A percentile compares a stretch with the other conserved stretches of the same genome.
Evolutionary conservation across 1,284 basidiomycete genomes (phyloP).

Genomic region (Cryptococcus maquisensis): DNA sequence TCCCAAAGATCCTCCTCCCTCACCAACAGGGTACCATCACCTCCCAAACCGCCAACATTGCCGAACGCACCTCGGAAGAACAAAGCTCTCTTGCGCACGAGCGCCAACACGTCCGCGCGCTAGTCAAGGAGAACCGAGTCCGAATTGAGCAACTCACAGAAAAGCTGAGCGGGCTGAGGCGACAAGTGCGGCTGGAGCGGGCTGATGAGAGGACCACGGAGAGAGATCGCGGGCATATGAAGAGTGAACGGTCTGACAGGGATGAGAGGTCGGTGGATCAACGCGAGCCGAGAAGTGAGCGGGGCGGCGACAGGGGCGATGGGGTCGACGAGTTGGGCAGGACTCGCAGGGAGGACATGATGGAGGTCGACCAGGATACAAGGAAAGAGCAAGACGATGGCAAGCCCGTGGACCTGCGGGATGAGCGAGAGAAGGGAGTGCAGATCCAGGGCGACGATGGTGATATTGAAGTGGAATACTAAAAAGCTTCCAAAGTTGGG

Average conservation of each 20-base stretch:
- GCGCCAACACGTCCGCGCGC: conserved; percentile 17
- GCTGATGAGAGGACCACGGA: not conserved
- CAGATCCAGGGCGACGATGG: conserved; percentile 35
- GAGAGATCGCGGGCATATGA: conserved; percentile 2
- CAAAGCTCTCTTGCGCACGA: conserved; percentile 28
- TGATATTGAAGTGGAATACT: conserved; percentile 39
- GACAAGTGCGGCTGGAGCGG: conserved; percentile 12
- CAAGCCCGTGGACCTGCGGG: conserved; percentile 9
- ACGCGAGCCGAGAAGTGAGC: not conserved
- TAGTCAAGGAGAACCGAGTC: conserved; percentile 17
- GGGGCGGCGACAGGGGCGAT: conserved; percentile 2
- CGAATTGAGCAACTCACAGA: conserved; percentile 27
- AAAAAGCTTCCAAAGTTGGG: not conserved
- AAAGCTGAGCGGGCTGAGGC: conserved; percentile 26
- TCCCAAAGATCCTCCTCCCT: conserved; percentile 41
- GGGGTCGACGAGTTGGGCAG: conserved; percentile 17
- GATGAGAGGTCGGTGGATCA: conserved; percentile 5
- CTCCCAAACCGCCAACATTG: conserved; percentile 25
- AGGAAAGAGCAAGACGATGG: conserved; percentile 3
- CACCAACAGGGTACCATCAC: conserved; percentile 38
- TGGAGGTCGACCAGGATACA: conserved; percentile 9
- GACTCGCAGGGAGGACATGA: conserved; percentile 17
- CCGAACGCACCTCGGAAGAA: conserved; percentile 34
- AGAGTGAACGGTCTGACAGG: not conserved
- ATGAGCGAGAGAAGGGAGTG: conserved; percentile 18